Conservation (phyloP, 352 stramenopile species). For the Phytophthora cryptogea region DNA sequence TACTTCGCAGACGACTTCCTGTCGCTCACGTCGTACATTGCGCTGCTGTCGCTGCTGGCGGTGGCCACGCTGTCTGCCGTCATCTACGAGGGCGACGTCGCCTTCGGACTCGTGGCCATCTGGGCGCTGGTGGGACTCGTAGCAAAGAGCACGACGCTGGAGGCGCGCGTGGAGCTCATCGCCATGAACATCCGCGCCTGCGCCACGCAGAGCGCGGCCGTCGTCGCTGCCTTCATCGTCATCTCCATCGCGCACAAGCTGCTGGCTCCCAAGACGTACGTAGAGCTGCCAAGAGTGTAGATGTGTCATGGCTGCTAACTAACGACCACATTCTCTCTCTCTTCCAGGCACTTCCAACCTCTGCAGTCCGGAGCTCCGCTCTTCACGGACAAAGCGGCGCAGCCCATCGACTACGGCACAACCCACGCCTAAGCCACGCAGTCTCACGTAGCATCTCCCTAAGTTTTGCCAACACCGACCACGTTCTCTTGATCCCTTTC, state of each 20-base stretch:
- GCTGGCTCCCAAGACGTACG: conserved; percentile 40
- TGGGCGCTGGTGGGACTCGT: conserved; percentile 67
- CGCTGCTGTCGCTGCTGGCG: conserved; percentile 56
- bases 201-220: conserved; percentile 57
- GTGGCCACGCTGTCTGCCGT: conserved; percentile 60
- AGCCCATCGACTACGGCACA: conserved; percentile 51
- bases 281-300: conserved; percentile 1
- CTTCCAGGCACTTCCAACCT: conserved; percentile 21
- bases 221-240: conserved; percentile 65
- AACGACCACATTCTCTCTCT: not conserved
- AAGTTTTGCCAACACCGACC: conserved; percentile 12
- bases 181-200: conserved; percentile 68
- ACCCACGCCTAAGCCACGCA: conserved; percentile 20
- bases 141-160: conserved; percentile 54
- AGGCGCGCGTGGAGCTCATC: conserved; percentile 44
- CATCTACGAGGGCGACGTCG: conserved; percentile 60
- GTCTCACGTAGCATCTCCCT: not conserved
- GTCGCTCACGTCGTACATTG: conserved; percentile 59
- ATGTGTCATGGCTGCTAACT: conserved; percentile 4
- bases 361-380: conserved; percentile 42
- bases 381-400: conserved; percentile 41
- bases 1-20: conserved; percentile 51
- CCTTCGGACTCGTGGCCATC: conserved; percentile 64
- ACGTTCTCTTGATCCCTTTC: not conserved
- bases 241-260: conserved; percentile 48